Evolutionary conservation across 179 eudicot species (phyloP), one percentile per base, ranked within the genome.

Genomic region (Corrigiola litoralis): DNA sequence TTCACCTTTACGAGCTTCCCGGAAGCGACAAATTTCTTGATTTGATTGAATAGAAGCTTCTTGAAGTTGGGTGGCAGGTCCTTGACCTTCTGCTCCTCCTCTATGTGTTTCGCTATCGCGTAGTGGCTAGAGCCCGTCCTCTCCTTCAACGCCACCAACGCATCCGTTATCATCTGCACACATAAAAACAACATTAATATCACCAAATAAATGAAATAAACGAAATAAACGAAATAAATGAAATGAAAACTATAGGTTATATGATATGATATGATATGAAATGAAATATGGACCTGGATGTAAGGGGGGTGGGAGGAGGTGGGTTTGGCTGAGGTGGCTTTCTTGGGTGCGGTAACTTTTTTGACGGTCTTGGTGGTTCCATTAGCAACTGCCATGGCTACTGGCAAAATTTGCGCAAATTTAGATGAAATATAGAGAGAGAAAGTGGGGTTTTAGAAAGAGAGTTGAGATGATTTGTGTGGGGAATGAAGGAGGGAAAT

Each of bases 81-180:
- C 3, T 24, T 24, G 41, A 68, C 68, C 54, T 79, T 76, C 51
- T 79, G 82, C 1, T 75, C 63, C 47, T 82, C 79, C 32, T 73
- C 79, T 0, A 82, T 82, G 72, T 76, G 80, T 27, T 82, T 82
- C 0, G 81, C 83, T 14, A 82, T 81, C 4, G 85, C 85, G 46
- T 71, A 57, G 33, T 54, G 74, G 49, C 80, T 81, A 16, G 85
- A 81, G 6, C 86, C 86, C 2, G 78, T 82, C 53, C 81, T 63
- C 65, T 82, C 83, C 75, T 82, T 82, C 49, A 82, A 42, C 1
- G 86, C n/a, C 4, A 70, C 23, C 48, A 82, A n/a, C 0, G 86
- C 86, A 21, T 74, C 81, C 11, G 73, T 70, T 10, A 82, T 75
- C 86, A 82, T 82, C 83, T 82, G 66, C 31, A 9, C 4, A 12